Evolutionary conservation across 371 early-diverging fungal species (phyloP), one percentile per base, ranked within the genome.

Genomic region (Mortierella sp.): DNA sequence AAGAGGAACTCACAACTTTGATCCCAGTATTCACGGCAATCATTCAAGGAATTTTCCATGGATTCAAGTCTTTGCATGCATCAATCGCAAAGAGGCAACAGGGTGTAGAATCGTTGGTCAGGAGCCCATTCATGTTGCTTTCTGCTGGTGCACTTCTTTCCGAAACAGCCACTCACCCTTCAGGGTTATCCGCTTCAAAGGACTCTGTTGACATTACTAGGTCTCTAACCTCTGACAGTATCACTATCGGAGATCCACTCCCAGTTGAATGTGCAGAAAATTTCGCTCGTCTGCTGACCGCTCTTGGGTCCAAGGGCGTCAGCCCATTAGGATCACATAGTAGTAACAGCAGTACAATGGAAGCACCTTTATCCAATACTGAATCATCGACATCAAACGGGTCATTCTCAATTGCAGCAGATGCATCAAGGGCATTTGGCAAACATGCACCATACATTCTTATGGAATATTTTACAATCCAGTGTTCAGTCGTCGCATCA

Each of bases 361-460:
- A 85, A 54, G 77, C 75, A 58, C 55, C 75, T 19, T 43, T 65
- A 58, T 40, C 43, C 32, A 19, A 60, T 10, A 23, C 54, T 61
- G n/a, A 51, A 35, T 7, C 26, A 26, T 58, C 63, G 4, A 29
- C 61, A 2, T 71, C 72, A 29, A 12, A 64, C 8, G 64, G 69
- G 9, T 69, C 68, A 43, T 40, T 56, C 54, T 7, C 82, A 55
- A 57, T 76, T 68, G 51, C 64, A 42, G 51, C 68, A 10, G 78
- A 70, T 35, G 81, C 83, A 1, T 83, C 87, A 59, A 85, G 85
- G 68, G 86, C 91, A 0, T 89, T 93, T 72, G 73, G 89, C 6
- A 93, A 89, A 70, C 91, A 95, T 65, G 91, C 91, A 2, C 91
- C 92, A 7, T 91, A 88, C 37, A 47, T 93, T 9, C 74, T 95